Conservation (phyloP, 768 basidiomycete species). For the Daedaleopsis sinensis region DNA sequence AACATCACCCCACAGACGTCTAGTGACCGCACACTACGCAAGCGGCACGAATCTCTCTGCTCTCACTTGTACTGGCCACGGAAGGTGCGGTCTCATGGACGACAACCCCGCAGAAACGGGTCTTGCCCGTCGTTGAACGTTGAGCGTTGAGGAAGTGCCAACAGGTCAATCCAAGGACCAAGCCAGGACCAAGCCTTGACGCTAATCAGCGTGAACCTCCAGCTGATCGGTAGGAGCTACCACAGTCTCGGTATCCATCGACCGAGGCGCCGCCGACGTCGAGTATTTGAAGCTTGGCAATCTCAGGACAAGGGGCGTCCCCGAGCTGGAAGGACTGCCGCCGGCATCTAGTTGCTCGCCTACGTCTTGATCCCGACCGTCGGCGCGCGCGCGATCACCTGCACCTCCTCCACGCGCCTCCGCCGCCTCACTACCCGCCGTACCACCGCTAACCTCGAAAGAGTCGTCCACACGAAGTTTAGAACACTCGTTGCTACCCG, state of each 20-base stretch:
- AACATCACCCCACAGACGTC: not conserved
- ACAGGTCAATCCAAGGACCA: too few species aligned
- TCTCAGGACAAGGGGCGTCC: not conserved
- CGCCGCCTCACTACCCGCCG: slow-evolving; percentile 14
- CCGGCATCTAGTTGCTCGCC: slow-evolving; percentile 1
- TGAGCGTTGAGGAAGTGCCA: too few species aligned
- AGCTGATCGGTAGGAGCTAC: not conserved
- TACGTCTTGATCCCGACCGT: slow-evolving; percentile 1
- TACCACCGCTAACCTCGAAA: not conserved
- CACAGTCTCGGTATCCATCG: not conserved
- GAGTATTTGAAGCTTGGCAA: slow-evolving; percentile 5
- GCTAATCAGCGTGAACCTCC: too few species aligned
- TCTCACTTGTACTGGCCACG: too few species aligned
- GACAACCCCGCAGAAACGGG: too few species aligned
- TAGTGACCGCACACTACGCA: too few species aligned
- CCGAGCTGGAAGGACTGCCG: not conserved
- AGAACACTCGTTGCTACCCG: not conserved
- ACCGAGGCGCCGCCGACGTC: not conserved
- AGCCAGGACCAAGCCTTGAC: too few species aligned
- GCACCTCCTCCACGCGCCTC: slow-evolving; percentile 18
- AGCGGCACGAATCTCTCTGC: too few species aligned
- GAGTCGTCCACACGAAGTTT: too few species aligned
- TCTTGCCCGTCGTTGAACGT: too few species aligned
- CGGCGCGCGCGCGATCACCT: slow-evolving; percentile 2
- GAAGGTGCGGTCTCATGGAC: too few species aligned